These are phyloP conservation scores for Fusarium ramigenum DNA, from an alignment of 2,329 filamentous ascomycete species.

Conservation along the genomic window DNA sequence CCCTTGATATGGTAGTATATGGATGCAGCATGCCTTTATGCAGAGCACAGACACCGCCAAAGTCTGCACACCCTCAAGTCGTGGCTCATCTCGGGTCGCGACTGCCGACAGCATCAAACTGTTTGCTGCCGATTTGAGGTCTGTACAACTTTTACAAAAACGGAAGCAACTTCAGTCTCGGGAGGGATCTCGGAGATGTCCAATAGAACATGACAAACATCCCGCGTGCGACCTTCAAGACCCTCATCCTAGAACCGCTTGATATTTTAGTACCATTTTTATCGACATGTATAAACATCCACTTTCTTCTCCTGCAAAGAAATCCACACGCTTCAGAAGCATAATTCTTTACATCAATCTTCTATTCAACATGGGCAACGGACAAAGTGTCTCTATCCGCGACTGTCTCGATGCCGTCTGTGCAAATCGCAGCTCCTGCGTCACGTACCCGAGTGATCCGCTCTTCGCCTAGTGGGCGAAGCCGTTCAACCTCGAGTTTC, in stretches of 20 bases:
- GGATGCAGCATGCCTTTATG: not conserved
- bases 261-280: not conserved
- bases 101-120: not conserved
- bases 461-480: slow-evolving; percentile 61
- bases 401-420: slow-evolving; percentile 60
- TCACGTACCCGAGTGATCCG: slow-evolving; percentile 55
- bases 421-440: slow-evolving; percentile 55
- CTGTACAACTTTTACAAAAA: not conserved
- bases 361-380: slow-evolving; percentile 53
- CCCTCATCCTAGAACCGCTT: not conserved
- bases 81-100: not conserved
- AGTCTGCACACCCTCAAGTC: not conserved
- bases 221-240: not conserved
- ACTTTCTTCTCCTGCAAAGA: not conserved
- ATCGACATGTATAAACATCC: not conserved
- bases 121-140: not conserved
- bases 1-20: fast-evolving
- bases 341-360: not conserved
- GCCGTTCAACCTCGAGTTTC: slow-evolving; percentile 62
- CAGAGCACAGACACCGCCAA: not conserved
- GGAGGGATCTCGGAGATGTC: not conserved
- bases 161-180: not conserved
- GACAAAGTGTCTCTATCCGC: slow-evolving; percentile 52
- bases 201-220: not conserved
- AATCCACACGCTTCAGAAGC: too few relatives aligned